These are phyloP conservation scores for Pestalotiopsis sp. DNA, from an alignment of 2,329 filamentous ascomycete species.

Conservation along the genomic window DNA sequence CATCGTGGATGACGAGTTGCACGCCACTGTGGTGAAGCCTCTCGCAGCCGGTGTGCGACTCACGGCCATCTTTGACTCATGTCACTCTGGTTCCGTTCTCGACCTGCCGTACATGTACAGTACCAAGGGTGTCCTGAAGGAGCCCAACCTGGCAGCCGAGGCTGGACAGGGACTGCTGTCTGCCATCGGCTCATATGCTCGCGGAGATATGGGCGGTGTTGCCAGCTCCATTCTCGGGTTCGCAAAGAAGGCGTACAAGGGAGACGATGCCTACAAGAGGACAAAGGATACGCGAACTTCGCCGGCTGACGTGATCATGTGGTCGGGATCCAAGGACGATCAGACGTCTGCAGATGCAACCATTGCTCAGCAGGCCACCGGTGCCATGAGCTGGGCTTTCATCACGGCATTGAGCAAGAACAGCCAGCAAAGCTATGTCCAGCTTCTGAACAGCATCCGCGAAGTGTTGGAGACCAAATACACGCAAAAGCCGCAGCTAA, in stretches of 20 bases:
- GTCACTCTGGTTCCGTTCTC: constrained; percentile 66
- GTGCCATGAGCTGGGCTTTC: constrained; percentile 98
- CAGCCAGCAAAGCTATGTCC: constrained; percentile 96
- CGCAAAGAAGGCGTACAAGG: constrained; percentile 84
- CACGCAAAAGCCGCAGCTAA: constrained; percentile 92
- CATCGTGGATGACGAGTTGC: constrained; percentile 83
- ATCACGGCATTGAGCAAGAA: constrained; percentile 93
- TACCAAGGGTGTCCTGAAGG: constrained; percentile 67
- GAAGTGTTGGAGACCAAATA: constrained; percentile 89
- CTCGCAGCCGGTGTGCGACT: constrained; percentile 56
- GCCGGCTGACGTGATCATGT: constrained; percentile 95
- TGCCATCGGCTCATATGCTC: constrained; percentile 58
- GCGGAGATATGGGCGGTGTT: constrained; percentile 80
- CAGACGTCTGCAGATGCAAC: constrained; percentile 97
- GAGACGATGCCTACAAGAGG: constrained; percentile 78
- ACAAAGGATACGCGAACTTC: constrained; percentile 88
- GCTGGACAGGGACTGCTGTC: constrained; percentile 64
- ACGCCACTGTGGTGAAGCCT: constrained; percentile 67
- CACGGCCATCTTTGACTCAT: constrained; percentile 66
- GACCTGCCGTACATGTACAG: constrained; percentile 70
- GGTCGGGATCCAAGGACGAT: constrained; percentile 93
- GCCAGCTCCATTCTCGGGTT: constrained; percentile 78
- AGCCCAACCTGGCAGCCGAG: constrained; percentile 68
- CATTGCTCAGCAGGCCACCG: constrained; percentile 86
- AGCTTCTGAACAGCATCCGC: constrained; percentile 93